phyloP scores from a whole-genome alignment of 1,139 yeast species.

The Kodamaea arcana region DNA sequence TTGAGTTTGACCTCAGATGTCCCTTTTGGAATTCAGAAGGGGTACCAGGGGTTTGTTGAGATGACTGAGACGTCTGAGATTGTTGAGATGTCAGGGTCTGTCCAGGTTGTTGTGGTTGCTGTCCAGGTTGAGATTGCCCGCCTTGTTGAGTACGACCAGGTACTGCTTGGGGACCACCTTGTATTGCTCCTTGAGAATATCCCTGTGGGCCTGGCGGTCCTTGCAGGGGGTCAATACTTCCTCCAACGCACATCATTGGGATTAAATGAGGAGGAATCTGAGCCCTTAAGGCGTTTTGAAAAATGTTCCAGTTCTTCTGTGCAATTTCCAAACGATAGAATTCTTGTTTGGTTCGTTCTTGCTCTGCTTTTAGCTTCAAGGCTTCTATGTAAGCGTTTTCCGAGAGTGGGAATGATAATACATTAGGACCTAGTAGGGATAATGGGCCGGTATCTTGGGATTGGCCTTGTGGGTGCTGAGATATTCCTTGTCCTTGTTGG shows the following conservation, averaged over 20 bases:
- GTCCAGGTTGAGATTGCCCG: conserved; percentile 1
- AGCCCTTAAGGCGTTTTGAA: conserved; percentile 58
- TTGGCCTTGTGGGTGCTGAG: conserved; percentile 1
- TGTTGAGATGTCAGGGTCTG: not conserved
- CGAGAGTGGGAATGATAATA: conserved; percentile 53
- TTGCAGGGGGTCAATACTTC: too few species aligned
- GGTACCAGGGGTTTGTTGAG: not conserved
- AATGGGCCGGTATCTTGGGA: conserved; percentile 18
- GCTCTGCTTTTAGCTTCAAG: conserved; percentile 63
- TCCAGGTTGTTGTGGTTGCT: not conserved
- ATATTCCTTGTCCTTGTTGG: not conserved
- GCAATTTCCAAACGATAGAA: conserved; percentile 64
- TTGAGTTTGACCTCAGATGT: conserved; percentile 5
- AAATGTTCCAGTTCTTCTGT: conserved; percentile 54
- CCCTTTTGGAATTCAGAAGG: conserved; percentile 3
- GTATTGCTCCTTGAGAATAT: conserved; percentile 1
- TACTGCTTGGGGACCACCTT: conserved; percentile 1
- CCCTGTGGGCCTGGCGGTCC: not conserved
- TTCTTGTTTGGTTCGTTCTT: conserved; percentile 82
- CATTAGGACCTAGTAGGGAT: conserved; percentile 50
- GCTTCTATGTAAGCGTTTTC: conserved; percentile 64
- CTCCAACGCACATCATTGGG: conserved; percentile 55
- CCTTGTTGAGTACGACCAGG: conserved; percentile 2
- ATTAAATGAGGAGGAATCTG: conserved; percentile 66
- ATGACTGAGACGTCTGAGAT: not conserved